phyloP scores from a whole-genome alignment of 139 green algal genomes.

The Auxenochlorella protothecoides region DNA sequence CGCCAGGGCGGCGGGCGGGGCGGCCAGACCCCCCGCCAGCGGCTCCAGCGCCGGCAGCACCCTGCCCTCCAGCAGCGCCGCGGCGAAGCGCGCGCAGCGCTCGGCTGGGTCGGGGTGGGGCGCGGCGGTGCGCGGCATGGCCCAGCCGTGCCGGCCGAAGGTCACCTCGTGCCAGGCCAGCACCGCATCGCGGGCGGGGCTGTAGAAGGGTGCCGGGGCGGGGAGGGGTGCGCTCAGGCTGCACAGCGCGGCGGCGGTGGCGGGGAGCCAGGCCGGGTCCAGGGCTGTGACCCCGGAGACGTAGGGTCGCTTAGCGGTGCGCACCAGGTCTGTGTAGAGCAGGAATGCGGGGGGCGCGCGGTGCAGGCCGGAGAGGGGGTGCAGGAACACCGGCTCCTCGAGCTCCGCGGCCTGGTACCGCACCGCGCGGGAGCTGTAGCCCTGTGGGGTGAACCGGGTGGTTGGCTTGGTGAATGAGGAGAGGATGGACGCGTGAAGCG shows the following conservation, averaged over 20 bases:
- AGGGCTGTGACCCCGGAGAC: slow-evolving; percentile 64
- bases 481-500: neutral
- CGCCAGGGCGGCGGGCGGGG: too few species aligned
- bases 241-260: slow-evolving; percentile 45
- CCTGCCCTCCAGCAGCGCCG: slow-evolving; percentile 68
- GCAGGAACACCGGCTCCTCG: slow-evolving; percentile 72
- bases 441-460: neutral
- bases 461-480: neutral
- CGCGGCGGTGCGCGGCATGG: slow-evolving; percentile 46
- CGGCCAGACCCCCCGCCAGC: too few species aligned
- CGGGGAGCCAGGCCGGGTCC: slow-evolving; percentile 39
- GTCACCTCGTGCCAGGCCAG: slow-evolving; percentile 49
- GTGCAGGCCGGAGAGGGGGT: slow-evolving; percentile 68
- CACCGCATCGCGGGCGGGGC: slow-evolving; percentile 45
- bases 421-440: slow-evolving; percentile 28
- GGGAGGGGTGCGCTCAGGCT: slow-evolving; percentile 38
- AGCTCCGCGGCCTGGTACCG: slow-evolving; percentile 36
- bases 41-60: slow-evolving; percentile 29
- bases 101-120: slow-evolving; percentile 32
- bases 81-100: slow-evolving; percentile 55
- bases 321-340: slow-evolving; percentile 67
- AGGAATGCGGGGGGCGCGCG: slow-evolving; percentile 56
- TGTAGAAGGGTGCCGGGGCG: slow-evolving; percentile 54
- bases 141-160: slow-evolving; percentile 73
- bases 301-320: slow-evolving; percentile 75